Conservation (phyloP, 257 asterid genomes). For the Rubia yunnanensis region DNA sequence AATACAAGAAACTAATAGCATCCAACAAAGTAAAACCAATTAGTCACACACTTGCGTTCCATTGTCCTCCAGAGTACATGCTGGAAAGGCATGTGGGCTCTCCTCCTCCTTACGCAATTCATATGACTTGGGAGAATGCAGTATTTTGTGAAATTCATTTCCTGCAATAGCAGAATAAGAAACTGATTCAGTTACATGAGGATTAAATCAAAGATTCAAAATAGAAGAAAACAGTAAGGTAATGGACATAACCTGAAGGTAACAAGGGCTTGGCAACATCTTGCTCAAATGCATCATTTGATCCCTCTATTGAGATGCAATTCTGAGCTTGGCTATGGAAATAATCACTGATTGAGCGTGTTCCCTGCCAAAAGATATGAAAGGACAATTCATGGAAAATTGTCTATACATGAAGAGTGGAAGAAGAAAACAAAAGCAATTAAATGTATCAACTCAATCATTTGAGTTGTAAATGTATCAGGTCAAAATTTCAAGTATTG, state of each 20-base stretch:
- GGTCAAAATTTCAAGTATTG: neutral
- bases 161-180: conserved; percentile 22
- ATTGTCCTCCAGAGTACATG: conserved; percentile 24
- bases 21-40: conserved; percentile 30
- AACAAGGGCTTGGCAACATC: conserved; percentile 28
- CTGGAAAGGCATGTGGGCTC: conserved; percentile 18
- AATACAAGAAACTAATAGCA: neutral
- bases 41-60: conserved; percentile 31
- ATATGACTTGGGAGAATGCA: conserved; percentile 24
- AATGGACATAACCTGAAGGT: conserved; percentile 41
- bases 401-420: neutral
- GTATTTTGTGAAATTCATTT: conserved; percentile 22
- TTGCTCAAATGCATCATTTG: conserved; percentile 28
- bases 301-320: conserved; percentile 22
- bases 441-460: neutral
- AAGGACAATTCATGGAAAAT: conserved; percentile 4
- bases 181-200: conserved; percentile 12
- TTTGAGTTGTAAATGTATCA: neutral
- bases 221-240: conserved; percentile 18
- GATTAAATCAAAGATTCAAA: conserved; percentile 10
- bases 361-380: conserved; percentile 58
- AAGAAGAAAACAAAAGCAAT: neutral
- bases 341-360: conserved; percentile 69
- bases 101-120: conserved; percentile 30
- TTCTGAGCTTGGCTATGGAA: conserved; percentile 42